Evolutionary conservation across 306 rosid species (phyloP).

Genomic region (Mimosa bimucronata): DNA sequence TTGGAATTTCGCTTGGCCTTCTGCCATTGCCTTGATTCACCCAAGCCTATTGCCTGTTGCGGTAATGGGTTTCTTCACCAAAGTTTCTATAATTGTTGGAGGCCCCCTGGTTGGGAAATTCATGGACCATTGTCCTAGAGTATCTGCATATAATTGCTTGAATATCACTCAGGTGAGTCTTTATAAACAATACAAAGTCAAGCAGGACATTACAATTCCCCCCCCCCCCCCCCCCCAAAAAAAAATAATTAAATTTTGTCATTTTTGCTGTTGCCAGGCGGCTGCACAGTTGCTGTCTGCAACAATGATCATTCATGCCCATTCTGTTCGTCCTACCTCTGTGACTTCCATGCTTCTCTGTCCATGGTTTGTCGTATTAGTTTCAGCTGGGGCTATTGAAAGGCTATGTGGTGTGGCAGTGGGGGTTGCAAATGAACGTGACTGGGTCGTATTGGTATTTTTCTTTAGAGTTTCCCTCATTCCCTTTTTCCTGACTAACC

Average conservation of each 20-base stretch:
- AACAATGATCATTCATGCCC: slow-evolving; percentile 76
- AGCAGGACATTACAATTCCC: slow-evolving; percentile 18
- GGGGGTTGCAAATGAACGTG: slow-evolving; percentile 97
- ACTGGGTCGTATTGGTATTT: slow-evolving; percentile 97
- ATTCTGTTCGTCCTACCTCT: slow-evolving; percentile 62
- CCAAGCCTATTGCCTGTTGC: slow-evolving; percentile 98
- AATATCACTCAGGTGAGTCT: slow-evolving; percentile 74
- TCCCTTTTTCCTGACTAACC: slow-evolving; percentile 32
- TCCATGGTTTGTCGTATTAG: slow-evolving; percentile 84
- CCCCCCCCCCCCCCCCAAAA: neutral
- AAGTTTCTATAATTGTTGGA: slow-evolving; percentile 87
- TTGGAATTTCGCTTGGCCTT: slow-evolving; percentile 99
- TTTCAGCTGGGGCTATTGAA: slow-evolving; percentile 87
- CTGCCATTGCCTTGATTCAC: slow-evolving; percentile 91
- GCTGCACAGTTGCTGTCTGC: slow-evolving; percentile 88
- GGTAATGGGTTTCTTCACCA: slow-evolving; percentile 82
- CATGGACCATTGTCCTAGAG: slow-evolving; percentile 86
- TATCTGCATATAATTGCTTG: slow-evolving; percentile 71
- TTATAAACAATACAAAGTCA: slow-evolving; percentile 25
- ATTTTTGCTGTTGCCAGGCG: slow-evolving; percentile 60
- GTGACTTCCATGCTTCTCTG: slow-evolving; percentile 66
- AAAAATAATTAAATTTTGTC: neutral
- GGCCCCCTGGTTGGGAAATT: slow-evolving; percentile 90
- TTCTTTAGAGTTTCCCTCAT: slow-evolving; percentile 35
- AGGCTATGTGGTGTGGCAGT: slow-evolving; percentile 83